Base-by-base conservation (phyloP, 2,329 filamentous ascomycete genomes). In the Huntiella bhutanensis region DNA sequence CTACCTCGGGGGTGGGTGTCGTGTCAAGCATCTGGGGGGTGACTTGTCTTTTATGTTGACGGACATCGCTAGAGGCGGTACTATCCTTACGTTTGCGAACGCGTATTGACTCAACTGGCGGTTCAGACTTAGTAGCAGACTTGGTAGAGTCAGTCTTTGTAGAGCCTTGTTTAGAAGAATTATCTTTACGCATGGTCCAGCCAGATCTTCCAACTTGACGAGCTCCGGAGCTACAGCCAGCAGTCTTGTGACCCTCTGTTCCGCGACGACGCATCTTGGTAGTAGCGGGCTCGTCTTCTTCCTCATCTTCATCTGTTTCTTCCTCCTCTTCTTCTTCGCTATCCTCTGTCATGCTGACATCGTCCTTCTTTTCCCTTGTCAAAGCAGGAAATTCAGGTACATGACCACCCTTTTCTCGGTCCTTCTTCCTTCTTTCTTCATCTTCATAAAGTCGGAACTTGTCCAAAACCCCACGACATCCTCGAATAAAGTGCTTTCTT, bases 381-480 rank as follows among this genome's bases (percentile, higher is more conserved):
- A 49, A 35, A 1, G 43, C 43, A 4, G 47, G 47, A 36, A 49
- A 49, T 12, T 45, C 41, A 7, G 41, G 58, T 10, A 54, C 55
- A 6, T 58, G 61, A 4, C 60, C 49, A 7, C 52, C 56, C 46
- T 77, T 77, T 50, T 88, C 84, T 55, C 78, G 83, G 55, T 85
- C 80, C 2, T 75, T 63, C 60, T 85, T 85, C 50, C 83, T 69
- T 38, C 80, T 75, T 60, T 98, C 91, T 58, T 93, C 84, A 51
- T 87, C 73, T 51, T 79, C 86, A 87, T 87, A 96, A 46, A 74
- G 68, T 43, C 77, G 74, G 58, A 95, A 96, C 58, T 95, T 96
- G 52, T 84, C 77, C 15, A 96, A 69, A 28, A 96, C 78, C 0
- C 71, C 71, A 52, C 84, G 71, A 49, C 92, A 87, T 51, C 92